Conservation (phyloP, 2,329 filamentous ascomycete species). For the Hyphodiscus sp. region DNA sequence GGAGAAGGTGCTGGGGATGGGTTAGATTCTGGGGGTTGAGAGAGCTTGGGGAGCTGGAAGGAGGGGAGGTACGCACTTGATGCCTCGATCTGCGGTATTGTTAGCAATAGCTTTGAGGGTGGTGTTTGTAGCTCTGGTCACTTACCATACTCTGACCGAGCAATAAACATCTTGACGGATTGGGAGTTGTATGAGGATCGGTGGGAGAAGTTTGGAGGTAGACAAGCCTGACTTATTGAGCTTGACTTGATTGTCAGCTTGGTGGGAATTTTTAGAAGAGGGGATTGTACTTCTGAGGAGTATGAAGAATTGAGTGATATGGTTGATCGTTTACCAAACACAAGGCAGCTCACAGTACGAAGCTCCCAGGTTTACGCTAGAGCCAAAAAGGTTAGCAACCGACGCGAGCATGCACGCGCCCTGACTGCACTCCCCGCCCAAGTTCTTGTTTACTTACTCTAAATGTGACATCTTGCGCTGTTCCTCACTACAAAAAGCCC, state of each 20-base stretch:
- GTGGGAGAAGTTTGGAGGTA: not conserved
- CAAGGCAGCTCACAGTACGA: not conserved
- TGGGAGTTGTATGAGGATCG: not conserved
- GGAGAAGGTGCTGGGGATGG: slow-evolving; percentile 80
- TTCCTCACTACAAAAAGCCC: not conserved
- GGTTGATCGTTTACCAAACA: not conserved
- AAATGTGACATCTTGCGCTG: not conserved
- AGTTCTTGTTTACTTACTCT: not conserved
- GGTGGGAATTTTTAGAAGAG: not conserved
- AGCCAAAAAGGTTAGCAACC: not conserved
- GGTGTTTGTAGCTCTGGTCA: slow-evolving; percentile 15
- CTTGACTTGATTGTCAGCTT: not conserved
- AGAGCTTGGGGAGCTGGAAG: slow-evolving; percentile 3
- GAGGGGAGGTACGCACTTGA: slow-evolving; percentile 63
- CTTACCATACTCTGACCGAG: slow-evolving; percentile 99
- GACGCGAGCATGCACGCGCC: not conserved
- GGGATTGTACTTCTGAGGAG: not conserved
- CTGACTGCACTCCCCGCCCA: not conserved
- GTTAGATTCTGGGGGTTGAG: slow-evolving; percentile 9
- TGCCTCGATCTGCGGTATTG: slow-evolving; percentile 74
- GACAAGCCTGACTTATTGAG: too few relatives aligned
- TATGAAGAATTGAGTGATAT: not conserved
- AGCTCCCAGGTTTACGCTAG: not conserved
- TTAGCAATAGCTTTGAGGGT: slow-evolving; percentile 26
- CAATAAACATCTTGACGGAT: slow-evolving; percentile 87